Percentiles rank a stretch among this genome's conserved stretches.
Evolutionary conservation across 2,329 filamentous ascomycete genomes (phyloP).

Genomic region (Penicillium sumatraense): DNA sequence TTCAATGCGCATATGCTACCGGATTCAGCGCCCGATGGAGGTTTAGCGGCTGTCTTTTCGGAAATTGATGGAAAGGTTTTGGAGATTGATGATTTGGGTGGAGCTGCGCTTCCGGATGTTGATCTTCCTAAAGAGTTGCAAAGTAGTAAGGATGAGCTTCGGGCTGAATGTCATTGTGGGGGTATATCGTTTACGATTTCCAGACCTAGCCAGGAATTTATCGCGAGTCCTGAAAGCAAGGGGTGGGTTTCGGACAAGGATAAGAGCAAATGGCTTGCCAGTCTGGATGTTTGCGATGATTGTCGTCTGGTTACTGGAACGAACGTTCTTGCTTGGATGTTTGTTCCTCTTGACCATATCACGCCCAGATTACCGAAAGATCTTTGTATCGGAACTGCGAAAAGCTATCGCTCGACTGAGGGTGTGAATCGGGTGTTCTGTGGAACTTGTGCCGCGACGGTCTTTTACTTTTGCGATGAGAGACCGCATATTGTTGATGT

Average conservation of each 20-base stretch:
- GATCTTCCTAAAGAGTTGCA: neutral
- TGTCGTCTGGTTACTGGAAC: conserved; percentile 48
- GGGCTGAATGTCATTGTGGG: conserved; percentile 50
- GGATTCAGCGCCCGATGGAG: conserved; percentile 19
- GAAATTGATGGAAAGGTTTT: conserved; percentile 19
- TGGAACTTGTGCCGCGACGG: conserved; percentile 49
- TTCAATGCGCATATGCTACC: conserved; percentile 26
- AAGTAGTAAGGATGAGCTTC: conserved; percentile 25
- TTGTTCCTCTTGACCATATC: conserved; percentile 42
- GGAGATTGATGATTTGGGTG: conserved; percentile 12
- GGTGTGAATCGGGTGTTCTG: conserved; percentile 50
- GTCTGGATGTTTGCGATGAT: conserved; percentile 36
- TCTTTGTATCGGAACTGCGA: conserved; percentile 43
- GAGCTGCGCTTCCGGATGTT: neutral
- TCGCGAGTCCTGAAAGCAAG: conserved; percentile 26
- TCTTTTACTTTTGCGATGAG: conserved; percentile 45
- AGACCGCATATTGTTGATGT: conserved; percentile 46
- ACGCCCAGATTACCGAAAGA: conserved; percentile 26
- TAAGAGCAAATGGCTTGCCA: conserved; percentile 30
- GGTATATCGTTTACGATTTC: conserved; percentile 50
- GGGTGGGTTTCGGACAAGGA: conserved; percentile 23
- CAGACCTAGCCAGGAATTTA: conserved; percentile 38
- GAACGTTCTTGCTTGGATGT: conserved; percentile 49
- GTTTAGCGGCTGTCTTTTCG: conserved; percentile 22
- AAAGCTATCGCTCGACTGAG: conserved; percentile 42